These are phyloP conservation scores for Amauroascus verrucosus DNA, from an alignment of 2,329 filamentous ascomycete genomes.

Conservation along the genomic window DNA sequence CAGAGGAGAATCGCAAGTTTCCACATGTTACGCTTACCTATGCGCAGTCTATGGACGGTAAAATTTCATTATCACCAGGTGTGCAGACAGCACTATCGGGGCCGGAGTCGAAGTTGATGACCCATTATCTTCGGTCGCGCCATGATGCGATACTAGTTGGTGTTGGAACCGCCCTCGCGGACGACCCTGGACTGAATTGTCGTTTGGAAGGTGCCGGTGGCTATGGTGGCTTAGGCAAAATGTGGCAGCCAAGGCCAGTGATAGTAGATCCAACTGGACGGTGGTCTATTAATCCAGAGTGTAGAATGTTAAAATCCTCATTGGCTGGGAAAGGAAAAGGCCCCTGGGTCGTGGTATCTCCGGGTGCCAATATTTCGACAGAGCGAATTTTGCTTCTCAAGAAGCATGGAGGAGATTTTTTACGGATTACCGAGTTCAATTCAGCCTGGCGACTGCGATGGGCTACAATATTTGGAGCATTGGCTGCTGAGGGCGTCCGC, in stretches of 20 bases:
- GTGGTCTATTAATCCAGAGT: conserved; percentile 53
- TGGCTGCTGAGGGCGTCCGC: conserved; percentile 51
- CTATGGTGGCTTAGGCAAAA: conserved; percentile 43
- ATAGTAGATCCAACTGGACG: conserved; percentile 69
- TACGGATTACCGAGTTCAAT: conserved; percentile 32
- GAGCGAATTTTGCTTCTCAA: conserved; percentile 39
- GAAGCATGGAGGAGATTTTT: conserved; percentile 38
- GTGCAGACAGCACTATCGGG: conserved; percentile 77
- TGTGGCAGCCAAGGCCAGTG: conserved; percentile 65
- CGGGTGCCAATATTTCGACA: conserved; percentile 36
- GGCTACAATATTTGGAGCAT: conserved; percentile 50
- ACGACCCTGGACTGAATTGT: conserved; percentile 79
- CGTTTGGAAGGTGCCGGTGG: conserved; percentile 55
- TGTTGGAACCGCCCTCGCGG: conserved; percentile 69
- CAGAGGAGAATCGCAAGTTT: conserved; percentile 26
- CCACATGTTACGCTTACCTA: conserved; percentile 72
- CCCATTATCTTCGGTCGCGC: conserved; percentile 74
- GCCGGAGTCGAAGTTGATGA: conserved; percentile 78
- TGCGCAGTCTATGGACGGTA: conserved; percentile 78
- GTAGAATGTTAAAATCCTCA: conserved; percentile 58
- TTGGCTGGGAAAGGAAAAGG: conserved; percentile 56
- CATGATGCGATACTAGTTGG: conserved; percentile 82
- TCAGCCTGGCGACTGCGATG: conserved; percentile 48
- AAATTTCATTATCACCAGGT: conserved; percentile 64
- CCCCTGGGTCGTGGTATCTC: conserved; percentile 59